Evolutionary conservation across 192 early-diverging fungal genomes (phyloP).

Genomic region (Coemansia sp.): DNA sequence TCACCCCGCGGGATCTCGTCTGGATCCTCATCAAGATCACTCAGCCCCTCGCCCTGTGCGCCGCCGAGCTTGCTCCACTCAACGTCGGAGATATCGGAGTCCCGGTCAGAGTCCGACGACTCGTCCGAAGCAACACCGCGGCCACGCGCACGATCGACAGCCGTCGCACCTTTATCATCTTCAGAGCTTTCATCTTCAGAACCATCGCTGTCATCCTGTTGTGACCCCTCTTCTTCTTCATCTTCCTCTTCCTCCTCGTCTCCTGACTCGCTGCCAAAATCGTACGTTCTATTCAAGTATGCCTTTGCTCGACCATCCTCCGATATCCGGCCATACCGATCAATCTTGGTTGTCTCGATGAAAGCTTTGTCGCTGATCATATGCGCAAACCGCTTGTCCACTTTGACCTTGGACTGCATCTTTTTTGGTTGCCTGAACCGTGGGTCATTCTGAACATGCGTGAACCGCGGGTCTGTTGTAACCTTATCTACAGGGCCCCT

Average conservation of each 20-base stretch:
- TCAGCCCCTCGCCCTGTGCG: constrained; percentile 41
- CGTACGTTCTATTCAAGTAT: constrained; percentile 46
- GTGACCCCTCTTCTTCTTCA: constrained; percentile 7
- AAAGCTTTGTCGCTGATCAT: constrained; percentile 80
- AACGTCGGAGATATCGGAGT: constrained; percentile 39
- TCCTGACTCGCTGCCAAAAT: constrained; percentile 57
- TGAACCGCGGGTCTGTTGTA: constrained; percentile 73
- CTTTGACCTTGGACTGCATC: constrained; percentile 76
- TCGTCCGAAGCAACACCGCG: constrained; percentile 60
- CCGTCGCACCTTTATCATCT: constrained; percentile 25
- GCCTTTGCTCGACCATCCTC: constrained; percentile 40
- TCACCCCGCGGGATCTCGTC: constrained; percentile 60
- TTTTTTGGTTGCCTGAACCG: constrained; percentile 77
- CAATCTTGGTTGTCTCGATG: constrained; percentile 50
- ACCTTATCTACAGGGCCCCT: constrained; percentile 42
- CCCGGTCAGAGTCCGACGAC: constrained; percentile 32
- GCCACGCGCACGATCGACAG: constrained; percentile 79
- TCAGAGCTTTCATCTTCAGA: constrained; percentile 24
- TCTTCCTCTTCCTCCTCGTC: neutral
- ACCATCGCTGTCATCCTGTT: constrained; percentile 13
- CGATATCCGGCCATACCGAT: constrained; percentile 37
- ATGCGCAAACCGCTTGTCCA: constrained; percentile 84
- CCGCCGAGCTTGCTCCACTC: constrained; percentile 40
- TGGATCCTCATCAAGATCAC: constrained; percentile 61
- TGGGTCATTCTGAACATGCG: constrained; percentile 78